These are phyloP conservation scores for Corymbia calophylla DNA, from an alignment of 441 rosid species.

Conservation along the genomic window DNA sequence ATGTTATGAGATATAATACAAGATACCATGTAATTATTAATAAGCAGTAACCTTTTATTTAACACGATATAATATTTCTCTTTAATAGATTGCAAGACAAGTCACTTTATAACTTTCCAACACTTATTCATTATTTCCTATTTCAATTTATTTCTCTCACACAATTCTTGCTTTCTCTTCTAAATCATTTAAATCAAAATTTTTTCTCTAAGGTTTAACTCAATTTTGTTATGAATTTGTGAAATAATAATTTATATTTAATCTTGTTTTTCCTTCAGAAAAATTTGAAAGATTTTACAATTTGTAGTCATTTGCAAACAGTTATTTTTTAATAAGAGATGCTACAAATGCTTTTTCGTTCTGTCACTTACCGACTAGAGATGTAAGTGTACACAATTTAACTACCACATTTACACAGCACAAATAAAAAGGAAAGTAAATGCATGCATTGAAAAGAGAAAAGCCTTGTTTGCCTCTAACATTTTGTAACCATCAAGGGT, in stretches of 20 bases:
- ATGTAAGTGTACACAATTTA: background rate
- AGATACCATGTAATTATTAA: background rate
- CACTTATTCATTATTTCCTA: background rate
- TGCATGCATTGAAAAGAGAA: background rate
- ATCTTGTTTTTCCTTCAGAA: background rate
- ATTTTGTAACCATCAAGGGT: conserved; percentile 87
- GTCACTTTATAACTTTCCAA: background rate
- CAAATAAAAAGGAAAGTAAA: background rate
- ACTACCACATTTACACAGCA: background rate
- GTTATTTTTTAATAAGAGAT: background rate
- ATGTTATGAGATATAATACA: background rate
- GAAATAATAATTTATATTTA: background rate
- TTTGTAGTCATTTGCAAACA: background rate
- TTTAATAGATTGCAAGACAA: background rate
- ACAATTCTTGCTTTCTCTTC: background rate
- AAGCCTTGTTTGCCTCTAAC: conserved; percentile 33
- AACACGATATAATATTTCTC: background rate
- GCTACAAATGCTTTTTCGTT: background rate
- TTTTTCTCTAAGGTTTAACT: background rate
- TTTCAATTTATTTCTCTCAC: background rate
- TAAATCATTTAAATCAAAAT: background rate
- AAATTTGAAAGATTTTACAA: background rate
- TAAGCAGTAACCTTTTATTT: background rate
- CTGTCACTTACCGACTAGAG: background rate
- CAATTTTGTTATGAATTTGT: background rate